Evolutionary conservation across 345 rosid genomes (phyloP), one percentile per base, ranked within the genome.

Genomic region (Brassica nigra): DNA sequence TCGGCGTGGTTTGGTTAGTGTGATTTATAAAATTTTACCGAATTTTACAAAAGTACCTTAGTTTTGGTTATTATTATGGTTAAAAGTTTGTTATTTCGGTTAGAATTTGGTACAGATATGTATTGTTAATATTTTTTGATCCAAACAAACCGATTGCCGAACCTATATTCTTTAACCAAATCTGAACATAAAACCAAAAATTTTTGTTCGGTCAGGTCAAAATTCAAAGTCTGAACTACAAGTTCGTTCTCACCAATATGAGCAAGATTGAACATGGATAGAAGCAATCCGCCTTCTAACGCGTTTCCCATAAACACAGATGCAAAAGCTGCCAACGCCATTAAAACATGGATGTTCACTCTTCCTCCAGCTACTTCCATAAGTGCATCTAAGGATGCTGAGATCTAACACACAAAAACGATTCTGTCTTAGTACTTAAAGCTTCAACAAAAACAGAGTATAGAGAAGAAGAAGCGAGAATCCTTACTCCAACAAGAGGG

Each of bases 211-310:
- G 37, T 18, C 18, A 18, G 18, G 47, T 39, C 11, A 39, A 39
- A 39, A 39, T 9, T 12, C 11, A 9, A 3, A 0, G 2, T 9
- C 3, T 14, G 18, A 49, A 4, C 55, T 49, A 49, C 18, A 49
- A 49, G 57, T 49, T 4, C 8, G 76, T 80, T 68, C 37, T 3
- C 74, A 94, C 95, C 95, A 8, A 92, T 91, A 76, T 91, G 98
- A 84, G 97, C 92, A 80, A 94, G 84, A 87, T 91, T 94, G 83
- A 94, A 94, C 98, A 94, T 94, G 2, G 90, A 87, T 37, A 94
- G 88, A 80, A 94, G 97, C 66, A 94, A 79, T 27, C 98, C 92
- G 85, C 97, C 97, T 90, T 94, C 97, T 78, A 92, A 67, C 29
- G 93, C 76, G 65, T 90, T 94, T 7, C 97, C 97, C 93, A 92